phyloP scores from a whole-genome alignment of 176 grass and related monocot genomes.

The Cenchrus americanus region DNA sequence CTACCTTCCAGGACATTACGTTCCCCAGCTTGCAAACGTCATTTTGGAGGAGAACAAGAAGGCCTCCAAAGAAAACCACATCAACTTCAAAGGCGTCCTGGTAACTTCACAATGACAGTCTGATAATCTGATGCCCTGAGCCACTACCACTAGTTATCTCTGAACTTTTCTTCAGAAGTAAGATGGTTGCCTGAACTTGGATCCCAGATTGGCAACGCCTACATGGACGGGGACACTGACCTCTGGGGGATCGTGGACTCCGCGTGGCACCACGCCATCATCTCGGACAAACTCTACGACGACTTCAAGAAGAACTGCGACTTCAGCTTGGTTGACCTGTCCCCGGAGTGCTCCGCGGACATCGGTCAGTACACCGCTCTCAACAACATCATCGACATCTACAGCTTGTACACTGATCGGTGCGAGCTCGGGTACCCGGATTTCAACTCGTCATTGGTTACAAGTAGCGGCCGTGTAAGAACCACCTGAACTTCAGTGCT shows the following conservation, averaged over 20 bases:
- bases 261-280: conserved; percentile 59
- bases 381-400: conserved; percentile 55
- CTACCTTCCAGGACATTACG: conserved; percentile 50
- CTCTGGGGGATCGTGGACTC: conserved; percentile 54
- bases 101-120: not conserved
- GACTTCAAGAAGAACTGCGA: conserved; percentile 45
- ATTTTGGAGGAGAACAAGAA: conserved; percentile 59
- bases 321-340: conserved; percentile 38
- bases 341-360: conserved; percentile 30
- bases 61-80: conserved; percentile 21
- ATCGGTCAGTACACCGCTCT: conserved; percentile 32
- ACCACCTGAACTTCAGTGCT: not conserved
- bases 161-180: conserved; percentile 7
- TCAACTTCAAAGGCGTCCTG: conserved; percentile 65
- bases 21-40: conserved; percentile 57
- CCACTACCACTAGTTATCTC: not conserved
- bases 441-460: conserved; percentile 3
- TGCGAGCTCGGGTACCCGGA: conserved; percentile 51
- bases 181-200: not conserved
- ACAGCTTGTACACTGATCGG: conserved; percentile 52
- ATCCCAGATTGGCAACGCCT: conserved; percentile 58
- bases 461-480: conserved; percentile 37
- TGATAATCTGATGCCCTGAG: too few species aligned
- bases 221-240: conserved; percentile 58
- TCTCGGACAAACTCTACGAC: conserved; percentile 57